These are phyloP conservation scores for Hanseniaspora gamundiae DNA, from an alignment of 1,139 yeast genomes.

Conservation along the genomic window DNA sequence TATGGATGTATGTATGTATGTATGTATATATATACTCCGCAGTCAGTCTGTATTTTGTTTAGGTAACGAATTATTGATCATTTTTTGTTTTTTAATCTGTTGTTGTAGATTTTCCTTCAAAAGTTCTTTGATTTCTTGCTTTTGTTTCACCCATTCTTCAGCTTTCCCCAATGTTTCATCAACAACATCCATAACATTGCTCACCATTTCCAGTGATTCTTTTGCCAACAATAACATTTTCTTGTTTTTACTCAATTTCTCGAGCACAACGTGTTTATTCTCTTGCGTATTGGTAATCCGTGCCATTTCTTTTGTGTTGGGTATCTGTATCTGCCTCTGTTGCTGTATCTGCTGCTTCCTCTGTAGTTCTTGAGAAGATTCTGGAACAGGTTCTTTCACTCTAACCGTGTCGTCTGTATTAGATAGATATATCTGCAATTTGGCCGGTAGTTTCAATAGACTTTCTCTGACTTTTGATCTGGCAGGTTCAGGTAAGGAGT, in stretches of 20 bases:
- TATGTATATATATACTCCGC: neutral
- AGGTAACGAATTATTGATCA: neutral
- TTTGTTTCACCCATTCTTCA: constrained; percentile 64
- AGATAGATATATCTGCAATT: constrained; percentile 28
- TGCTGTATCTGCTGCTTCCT: constrained; percentile 5
- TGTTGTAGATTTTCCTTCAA: constrained; percentile 16
- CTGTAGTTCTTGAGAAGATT: too few relatives aligned
- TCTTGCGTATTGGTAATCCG: too few relatives aligned
- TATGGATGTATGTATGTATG: neutral
- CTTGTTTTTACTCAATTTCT: constrained; percentile 43
- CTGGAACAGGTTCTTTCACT: too few relatives aligned
- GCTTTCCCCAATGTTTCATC: constrained; percentile 77
- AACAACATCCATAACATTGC: constrained; percentile 69
- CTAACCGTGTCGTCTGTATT: too few relatives aligned
- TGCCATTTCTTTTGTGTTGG: too few relatives aligned
- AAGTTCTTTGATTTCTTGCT: constrained; percentile 25
- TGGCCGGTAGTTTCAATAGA: constrained; percentile 58
- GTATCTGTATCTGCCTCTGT: neutral
- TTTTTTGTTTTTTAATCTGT: neutral
- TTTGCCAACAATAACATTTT: constrained; percentile 70
- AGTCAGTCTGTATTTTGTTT: neutral
- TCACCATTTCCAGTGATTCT: constrained; percentile 81
- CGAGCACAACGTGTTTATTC: constrained; percentile 8
- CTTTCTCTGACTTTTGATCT: constrained; percentile 73
- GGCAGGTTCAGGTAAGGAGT: constrained; percentile 70